A percentile compares a stretch with the other conserved stretches of the same genome.
Evolutionary conservation across 2,329 filamentous ascomycete species (phyloP).

Genomic region (Lachnellula occidentalis): DNA sequence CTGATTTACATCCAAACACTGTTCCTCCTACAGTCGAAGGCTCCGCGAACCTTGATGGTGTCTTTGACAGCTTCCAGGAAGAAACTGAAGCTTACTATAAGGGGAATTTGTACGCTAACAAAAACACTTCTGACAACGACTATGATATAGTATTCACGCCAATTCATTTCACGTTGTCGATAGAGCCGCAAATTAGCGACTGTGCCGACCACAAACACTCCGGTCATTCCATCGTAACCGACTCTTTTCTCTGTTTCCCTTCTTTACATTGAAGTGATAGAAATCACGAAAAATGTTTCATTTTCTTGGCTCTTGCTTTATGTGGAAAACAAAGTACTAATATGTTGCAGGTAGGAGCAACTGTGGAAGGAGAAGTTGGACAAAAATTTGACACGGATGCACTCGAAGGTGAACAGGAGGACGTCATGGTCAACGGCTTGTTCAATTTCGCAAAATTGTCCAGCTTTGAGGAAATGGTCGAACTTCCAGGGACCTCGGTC

Average conservation of each 20-base stretch:
- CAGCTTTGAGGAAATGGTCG: conserved; percentile 20
- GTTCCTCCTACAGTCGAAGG: too few relatives aligned
- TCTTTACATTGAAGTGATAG: too few relatives aligned
- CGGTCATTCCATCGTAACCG: background rate
- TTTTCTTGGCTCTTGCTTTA: background rate
- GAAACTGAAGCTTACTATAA: background rate
- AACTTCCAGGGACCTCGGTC: conserved; percentile 17
- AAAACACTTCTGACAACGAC: background rate
- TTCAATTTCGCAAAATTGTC: conserved; percentile 22
- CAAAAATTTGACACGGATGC: conserved; percentile 17
- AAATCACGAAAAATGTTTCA: too few relatives aligned
- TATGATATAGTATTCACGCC: conserved; percentile 7
- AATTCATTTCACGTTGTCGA: conserved; percentile 11
- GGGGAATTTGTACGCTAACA: background rate
- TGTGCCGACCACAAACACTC: conserved; percentile 3
- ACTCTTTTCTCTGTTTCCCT: background rate
- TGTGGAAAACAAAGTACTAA: too few relatives aligned
- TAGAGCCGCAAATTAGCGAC: conserved; percentile 10
- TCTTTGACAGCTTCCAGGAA: background rate
- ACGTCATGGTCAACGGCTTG: conserved; percentile 14
- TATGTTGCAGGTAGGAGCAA: background rate
- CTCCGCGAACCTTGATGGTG: background rate
- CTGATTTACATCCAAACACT: too few relatives aligned
- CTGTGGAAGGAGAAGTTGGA: conserved; percentile 15
- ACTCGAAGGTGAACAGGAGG: conserved; percentile 7